phyloP scores from a whole-genome alignment of 768 basidiomycete species.

The Pisolithus orientalis region DNA sequence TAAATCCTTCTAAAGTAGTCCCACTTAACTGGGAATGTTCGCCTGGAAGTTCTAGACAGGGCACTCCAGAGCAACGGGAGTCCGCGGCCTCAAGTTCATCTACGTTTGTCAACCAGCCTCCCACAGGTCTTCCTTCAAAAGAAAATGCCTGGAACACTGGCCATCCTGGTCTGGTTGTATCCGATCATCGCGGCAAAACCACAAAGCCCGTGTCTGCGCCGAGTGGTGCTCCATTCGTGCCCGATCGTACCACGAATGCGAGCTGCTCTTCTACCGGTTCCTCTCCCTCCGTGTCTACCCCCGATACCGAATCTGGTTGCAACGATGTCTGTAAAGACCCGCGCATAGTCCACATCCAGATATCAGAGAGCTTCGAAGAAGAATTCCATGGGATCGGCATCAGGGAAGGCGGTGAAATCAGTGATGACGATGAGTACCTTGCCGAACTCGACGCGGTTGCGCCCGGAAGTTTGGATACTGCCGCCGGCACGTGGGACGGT shows the following conservation, averaged over 20 bases:
- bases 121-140: slow-evolving; percentile 7
- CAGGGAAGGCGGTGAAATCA: not conserved
- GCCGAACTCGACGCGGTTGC: slow-evolving; percentile 20
- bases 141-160: slow-evolving; percentile 9
- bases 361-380: slow-evolving; percentile 23
- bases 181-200: too few relatives aligned
- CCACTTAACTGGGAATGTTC: slow-evolving; percentile 18
- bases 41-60: slow-evolving; percentile 7
- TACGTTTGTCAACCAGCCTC: slow-evolving; percentile 1
- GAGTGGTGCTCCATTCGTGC: not conserved
- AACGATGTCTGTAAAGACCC: slow-evolving; percentile 22
- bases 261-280: slow-evolving; percentile 21
- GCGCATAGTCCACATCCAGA: slow-evolving; percentile 13
- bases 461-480: slow-evolving; percentile 14
- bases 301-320: slow-evolving; percentile 21
- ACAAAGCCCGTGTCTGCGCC: not conserved
- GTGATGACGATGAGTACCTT: slow-evolving; percentile 7
- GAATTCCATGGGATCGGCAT: slow-evolving; percentile 23
- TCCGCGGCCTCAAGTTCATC: not conserved
- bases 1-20: not conserved
- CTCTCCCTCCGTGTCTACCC: slow-evolving; percentile 19
- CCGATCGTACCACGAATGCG: slow-evolving; percentile 5
- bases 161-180: not conserved
- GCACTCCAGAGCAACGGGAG: slow-evolving; percentile 9
- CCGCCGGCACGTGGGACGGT: slow-evolving; percentile 1